A percentile compares a stretch with the other conserved stretches of the same genome.
Conservation (phyloP, 768 basidiomycete species). For the Cystobasidium tubakii region DNA sequence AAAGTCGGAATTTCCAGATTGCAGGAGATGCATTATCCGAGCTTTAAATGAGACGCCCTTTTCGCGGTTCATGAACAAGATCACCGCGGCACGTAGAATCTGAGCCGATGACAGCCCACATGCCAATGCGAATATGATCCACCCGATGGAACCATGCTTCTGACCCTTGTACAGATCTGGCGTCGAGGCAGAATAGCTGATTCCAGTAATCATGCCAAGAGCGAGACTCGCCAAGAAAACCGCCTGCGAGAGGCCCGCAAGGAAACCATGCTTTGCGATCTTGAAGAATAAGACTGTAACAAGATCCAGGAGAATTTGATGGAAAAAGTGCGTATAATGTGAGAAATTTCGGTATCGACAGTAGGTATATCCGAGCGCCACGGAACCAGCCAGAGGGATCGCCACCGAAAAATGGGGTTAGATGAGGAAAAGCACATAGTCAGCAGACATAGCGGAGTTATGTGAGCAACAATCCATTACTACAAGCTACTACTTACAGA, state of each 20-base stretch:
- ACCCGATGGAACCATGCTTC: background rate
- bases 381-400: no score
- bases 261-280: slow-evolving; percentile 13
- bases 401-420: background rate
- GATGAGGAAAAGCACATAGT: background rate
- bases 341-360: no score
- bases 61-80: slow-evolving; percentile 4
- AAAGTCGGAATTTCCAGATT: background rate
- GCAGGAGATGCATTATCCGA: background rate
- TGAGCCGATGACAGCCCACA: background rate
- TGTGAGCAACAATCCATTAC: no score
- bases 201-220: slow-evolving; percentile 16
- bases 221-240: background rate
- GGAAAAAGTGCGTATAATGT: no score
- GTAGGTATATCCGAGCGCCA: background rate
- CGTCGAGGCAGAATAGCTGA: slow-evolving; percentile 15
- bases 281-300: slow-evolving; percentile 15
- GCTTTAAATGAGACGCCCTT: background rate
- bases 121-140: slow-evolving; percentile 13
- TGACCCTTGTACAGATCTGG: slow-evolving; percentile 5
- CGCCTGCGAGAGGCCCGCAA: slow-evolving; percentile 4
- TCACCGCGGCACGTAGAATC: slow-evolving; percentile 3
- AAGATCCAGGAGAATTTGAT: background rate
- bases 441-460: background rate
- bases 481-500: background rate